Evolutionary conservation across 208 protist genomes (phyloP), one percentile per base, ranked within the genome.

Genomic region (Crithidia mellificae): DNA sequence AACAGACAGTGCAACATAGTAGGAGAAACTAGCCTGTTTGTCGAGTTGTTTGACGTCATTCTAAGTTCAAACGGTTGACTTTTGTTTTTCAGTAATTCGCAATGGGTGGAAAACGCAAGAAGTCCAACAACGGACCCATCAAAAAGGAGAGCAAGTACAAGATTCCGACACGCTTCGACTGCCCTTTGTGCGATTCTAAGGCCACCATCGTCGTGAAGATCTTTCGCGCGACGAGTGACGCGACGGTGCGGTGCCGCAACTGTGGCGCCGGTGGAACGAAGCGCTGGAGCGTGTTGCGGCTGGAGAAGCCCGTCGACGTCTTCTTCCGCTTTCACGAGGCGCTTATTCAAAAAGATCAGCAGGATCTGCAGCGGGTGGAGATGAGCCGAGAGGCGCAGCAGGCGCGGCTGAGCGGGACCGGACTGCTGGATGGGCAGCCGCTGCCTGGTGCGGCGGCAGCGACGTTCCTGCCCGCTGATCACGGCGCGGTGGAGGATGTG

Each of bases 101-200:
- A 22, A 96, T 96, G 91, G 91, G 91, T 58, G 91, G 91, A 34
- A 92, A 88, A 38, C 81, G 86, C 39, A 87, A 88, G 24, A 93
- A 93, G 77, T 77, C 88, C 43, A 81, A 57, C 47, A 87, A 78
- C 15, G 85, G 79, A 17, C 85, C 85, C 15, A 71, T 94, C 65
- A 96, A 96, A 72, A 96, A 96, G 76, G 88, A 93, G 68, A 93
- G 91, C 73, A 94, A 93, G 69, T 96, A 96, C 72, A 96, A 96
- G 66, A 94, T 96, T 61, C 91, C 91, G 2, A 49, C 71, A 1
- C 84, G 81, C 51, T 96, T 96, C 72, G 88, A 94, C 69, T 96
- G 91, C 67, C 91, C 91, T 14, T 32, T 94, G 29, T 96, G 91
- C 64, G 91, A 96, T 70, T 83, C 85, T 17, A 94, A 94, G 74